A percentile compares a stretch with the other conserved stretches of the same genome.
phyloP scores from a whole-genome alignment of 768 basidiomycete genomes.

The Boletales sp. region DNA sequence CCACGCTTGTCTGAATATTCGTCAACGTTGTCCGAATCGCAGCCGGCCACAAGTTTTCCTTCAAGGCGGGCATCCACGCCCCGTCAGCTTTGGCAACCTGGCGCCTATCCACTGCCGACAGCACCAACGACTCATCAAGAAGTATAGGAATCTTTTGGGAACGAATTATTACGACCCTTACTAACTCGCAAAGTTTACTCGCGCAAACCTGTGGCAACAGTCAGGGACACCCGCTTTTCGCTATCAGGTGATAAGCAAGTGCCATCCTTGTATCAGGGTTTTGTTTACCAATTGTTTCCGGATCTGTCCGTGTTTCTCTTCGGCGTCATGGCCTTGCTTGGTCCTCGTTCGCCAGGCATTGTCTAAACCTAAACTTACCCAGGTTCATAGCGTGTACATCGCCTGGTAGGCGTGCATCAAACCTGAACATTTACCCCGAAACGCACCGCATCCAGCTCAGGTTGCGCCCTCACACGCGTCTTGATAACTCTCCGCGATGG shows the following conservation, averaged over 20 bases:
- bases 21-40: conserved; percentile 2
- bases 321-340: conserved; percentile 20
- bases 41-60: conserved; percentile 28
- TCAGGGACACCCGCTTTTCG: background rate
- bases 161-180: background rate
- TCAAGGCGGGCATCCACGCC: conserved; percentile 7
- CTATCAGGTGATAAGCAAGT: background rate
- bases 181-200: background rate
- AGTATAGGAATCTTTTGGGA: background rate
- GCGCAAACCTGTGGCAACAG: conserved; percentile 5
- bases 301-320: background rate
- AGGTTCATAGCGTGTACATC: conserved; percentile 19
- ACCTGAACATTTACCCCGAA: conserved; percentile 10
- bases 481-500: conserved; percentile 19
- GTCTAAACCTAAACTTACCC: conserved; percentile 15
- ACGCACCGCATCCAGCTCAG: conserved; percentile 13
- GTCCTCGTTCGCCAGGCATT: conserved; percentile 16
- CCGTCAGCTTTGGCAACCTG: conserved; percentile 5
- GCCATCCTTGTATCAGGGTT: conserved; percentile 3
- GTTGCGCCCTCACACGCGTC: conserved; percentile 23
- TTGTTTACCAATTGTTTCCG: conserved; percentile 9
- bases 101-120: conserved; percentile 1
- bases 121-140: background rate
- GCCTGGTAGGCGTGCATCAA: conserved; percentile 23
- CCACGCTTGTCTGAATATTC: conserved; percentile 18